Conservation (phyloP, 768 basidiomycete genomes). For the Russula ochroleuca region DNA sequence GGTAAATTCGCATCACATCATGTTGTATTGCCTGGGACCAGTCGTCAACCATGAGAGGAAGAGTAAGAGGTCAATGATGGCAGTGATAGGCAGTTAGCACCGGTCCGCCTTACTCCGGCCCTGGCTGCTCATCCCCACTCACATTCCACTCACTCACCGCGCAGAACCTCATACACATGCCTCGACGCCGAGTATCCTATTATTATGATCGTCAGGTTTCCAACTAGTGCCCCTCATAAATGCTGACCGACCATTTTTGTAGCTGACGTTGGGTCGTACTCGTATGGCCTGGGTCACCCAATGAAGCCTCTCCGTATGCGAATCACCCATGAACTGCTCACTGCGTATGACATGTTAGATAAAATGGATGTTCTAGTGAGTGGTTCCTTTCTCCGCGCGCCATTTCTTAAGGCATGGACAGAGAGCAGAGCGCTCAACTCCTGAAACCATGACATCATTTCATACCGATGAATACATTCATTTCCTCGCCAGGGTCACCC, state of each 20-base stretch:
- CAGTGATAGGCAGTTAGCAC: neutral
- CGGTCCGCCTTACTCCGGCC: constrained; percentile 8
- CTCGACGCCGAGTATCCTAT: constrained; percentile 70
- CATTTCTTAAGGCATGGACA: constrained; percentile 13
- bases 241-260: neutral
- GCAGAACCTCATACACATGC: constrained; percentile 41
- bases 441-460: constrained; percentile 73
- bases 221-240: neutral
- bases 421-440: constrained; percentile 37
- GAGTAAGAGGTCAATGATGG: neutral
- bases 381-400: constrained; percentile 13
- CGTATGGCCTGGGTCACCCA: constrained; percentile 83
- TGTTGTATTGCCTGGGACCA: constrained; percentile 29
- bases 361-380: constrained; percentile 90
- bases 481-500: constrained; percentile 82
- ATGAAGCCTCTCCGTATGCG: constrained; percentile 97
- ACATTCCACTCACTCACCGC: too few relatives aligned
- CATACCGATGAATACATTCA: constrained; percentile 99
- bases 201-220: constrained; percentile 63
- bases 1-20: constrained; percentile 86
- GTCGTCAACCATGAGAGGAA: constrained; percentile 25
- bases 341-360: constrained; percentile 88
- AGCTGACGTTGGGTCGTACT: constrained; percentile 73
- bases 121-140: neutral
- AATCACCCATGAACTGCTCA: constrained; percentile 88